Conservation (phyloP, 768 basidiomycete genomes). For the Lactifluus echinatus region DNA sequence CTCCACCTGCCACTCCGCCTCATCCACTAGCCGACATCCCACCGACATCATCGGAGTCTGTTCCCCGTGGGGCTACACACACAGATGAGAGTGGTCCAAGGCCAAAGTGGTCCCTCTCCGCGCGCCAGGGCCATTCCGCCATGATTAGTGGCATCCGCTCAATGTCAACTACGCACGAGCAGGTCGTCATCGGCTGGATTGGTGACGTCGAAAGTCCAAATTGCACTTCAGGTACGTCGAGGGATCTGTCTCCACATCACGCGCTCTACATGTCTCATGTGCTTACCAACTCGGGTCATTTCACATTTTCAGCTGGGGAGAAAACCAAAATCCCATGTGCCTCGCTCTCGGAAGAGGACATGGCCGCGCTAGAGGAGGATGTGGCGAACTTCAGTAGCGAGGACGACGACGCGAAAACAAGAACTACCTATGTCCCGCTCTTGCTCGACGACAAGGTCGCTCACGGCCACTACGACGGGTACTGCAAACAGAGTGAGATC, state of each 20-base stretch:
- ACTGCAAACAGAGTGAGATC: conserved; percentile 89
- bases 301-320: conserved; percentile 22
- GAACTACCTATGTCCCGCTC: conserved; percentile 76
- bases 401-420: conserved; percentile 48
- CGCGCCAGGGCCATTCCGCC: conserved; percentile 85
- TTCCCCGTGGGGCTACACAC: conserved; percentile 13
- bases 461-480: conserved; percentile 93
- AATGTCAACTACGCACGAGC: conserved; percentile 75
- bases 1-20: conserved; percentile 77
- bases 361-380: conserved; percentile 54
- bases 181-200: conserved; percentile 90
- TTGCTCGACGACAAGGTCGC: conserved; percentile 87
- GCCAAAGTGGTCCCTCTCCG: conserved; percentile 62
- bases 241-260: conserved; percentile 14
- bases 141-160: conserved; percentile 92
- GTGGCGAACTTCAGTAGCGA: conserved; percentile 53
- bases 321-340: conserved; percentile 37
- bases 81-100: conserved; percentile 18
- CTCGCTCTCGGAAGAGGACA: conserved; percentile 52
- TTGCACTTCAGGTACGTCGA: conserved; percentile 20
- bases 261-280: not conserved
- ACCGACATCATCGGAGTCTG: conserved; percentile 19
- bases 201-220: conserved; percentile 63
- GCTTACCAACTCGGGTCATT: conserved; percentile 7
- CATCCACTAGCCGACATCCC: conserved; percentile 42